A percentile compares a stretch with the other conserved stretches of the same genome.
Conservation (phyloP, 306 rosid genomes). For the Vigna radiata region DNA sequence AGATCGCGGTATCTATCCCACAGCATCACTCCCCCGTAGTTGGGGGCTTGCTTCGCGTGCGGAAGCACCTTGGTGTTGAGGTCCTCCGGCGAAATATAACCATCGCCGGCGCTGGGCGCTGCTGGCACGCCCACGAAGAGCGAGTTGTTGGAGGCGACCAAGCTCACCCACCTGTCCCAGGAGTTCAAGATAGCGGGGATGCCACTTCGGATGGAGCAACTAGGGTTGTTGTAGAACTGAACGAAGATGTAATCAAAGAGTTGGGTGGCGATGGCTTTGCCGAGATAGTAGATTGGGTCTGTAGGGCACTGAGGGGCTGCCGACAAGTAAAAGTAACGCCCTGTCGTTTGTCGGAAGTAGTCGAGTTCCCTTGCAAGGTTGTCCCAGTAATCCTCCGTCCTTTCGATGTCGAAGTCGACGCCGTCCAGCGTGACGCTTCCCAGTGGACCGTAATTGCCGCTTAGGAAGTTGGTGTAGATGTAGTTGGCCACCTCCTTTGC, state of each 20-base stretch:
- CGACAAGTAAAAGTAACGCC: slow-evolving; percentile 17
- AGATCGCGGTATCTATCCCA: slow-evolving; percentile 49
- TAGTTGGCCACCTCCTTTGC: not conserved
- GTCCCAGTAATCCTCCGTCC: slow-evolving; percentile 51
- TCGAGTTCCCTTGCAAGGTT: slow-evolving; percentile 49
- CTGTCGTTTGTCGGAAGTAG: not conserved
- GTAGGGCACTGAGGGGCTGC: slow-evolving; percentile 65
- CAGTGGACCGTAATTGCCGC: slow-evolving; percentile 16
- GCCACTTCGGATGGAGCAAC: not conserved
- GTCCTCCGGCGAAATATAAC: not conserved
- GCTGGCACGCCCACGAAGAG: not conserved
- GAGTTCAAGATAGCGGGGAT: not conserved
- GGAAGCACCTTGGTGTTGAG: not conserved
- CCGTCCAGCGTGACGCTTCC: slow-evolving; percentile 32
- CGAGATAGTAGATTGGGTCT: slow-evolving; percentile 51
- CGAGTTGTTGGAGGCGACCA: not conserved
- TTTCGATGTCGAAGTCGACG: slow-evolving; percentile 48
- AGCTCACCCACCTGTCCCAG: not conserved
- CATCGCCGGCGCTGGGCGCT: not conserved
- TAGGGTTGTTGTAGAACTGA: slow-evolving; percentile 21
- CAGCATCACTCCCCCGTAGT: slow-evolving; percentile 68
- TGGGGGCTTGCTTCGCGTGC: slow-evolving; percentile 27
- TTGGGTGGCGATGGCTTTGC: not conserved
- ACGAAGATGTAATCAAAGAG: not conserved
- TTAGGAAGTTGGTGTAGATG: slow-evolving; percentile 8